Evolutionary conservation across 495 filamentous ascomycete genomes (phyloP).

Genomic region (Hypoxylon lienhwacheense): DNA sequence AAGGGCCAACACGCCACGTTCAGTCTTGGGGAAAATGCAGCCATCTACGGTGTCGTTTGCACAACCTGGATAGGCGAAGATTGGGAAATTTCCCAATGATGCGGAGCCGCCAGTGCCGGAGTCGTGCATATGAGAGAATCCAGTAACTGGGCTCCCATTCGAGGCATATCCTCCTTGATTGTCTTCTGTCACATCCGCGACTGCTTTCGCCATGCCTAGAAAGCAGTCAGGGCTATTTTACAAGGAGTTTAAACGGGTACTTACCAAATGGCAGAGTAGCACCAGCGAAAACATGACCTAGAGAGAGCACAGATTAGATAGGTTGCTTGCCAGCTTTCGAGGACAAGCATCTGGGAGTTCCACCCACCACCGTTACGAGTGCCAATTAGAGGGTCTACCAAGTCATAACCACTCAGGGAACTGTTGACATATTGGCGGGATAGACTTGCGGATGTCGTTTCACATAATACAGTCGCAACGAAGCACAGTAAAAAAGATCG

Average conservation of each 20-base stretch:
- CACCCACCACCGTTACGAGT: conserved; percentile 64
- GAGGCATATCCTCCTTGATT: conserved; percentile 69
- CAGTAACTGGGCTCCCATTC: conserved; percentile 59
- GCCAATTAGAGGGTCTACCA: conserved; percentile 61
- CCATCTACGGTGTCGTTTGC: conserved; percentile 59
- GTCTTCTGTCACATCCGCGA: conserved; percentile 62
- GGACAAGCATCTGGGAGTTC: conserved; percentile 47
- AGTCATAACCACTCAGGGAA: conserved; percentile 31
- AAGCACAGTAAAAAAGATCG: conserved; percentile 26
- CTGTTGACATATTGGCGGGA: conserved; percentile 7
- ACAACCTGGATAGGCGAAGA: conserved; percentile 65
- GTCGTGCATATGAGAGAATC: conserved; percentile 66
- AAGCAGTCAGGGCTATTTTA: conserved; percentile 15
- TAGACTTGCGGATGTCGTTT: conserved; percentile 6
- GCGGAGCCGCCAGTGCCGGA: conserved; percentile 65
- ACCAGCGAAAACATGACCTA: conserved; percentile 54
- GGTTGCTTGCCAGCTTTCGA: no score
- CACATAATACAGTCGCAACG: conserved; percentile 20
- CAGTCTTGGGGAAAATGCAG: conserved; percentile 59
- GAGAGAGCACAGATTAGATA: conserved; percentile 4
- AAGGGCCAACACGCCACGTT: conserved; percentile 49
- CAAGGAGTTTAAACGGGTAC: neutral
- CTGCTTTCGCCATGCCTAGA: conserved; percentile 67
- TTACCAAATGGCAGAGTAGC: conserved; percentile 66
- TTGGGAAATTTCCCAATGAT: conserved; percentile 68